Percentiles rank a stretch among this genome's conserved stretches.
phyloP scores from a whole-genome alignment of 148 eudicot genomes.

The Rhododendron griersonianum region DNA sequence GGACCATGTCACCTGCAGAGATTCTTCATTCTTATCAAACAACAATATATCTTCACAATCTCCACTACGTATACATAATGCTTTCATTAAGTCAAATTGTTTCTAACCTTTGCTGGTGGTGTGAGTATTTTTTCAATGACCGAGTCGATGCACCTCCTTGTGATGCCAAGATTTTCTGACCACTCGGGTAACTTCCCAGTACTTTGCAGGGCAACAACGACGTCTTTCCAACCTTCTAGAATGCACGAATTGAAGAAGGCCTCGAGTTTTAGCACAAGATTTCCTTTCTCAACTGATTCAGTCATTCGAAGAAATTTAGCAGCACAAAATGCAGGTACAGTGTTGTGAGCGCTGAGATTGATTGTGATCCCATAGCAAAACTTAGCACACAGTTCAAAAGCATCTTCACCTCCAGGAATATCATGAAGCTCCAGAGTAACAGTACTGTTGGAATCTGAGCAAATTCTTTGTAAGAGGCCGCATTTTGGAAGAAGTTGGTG shows the following conservation, averaged over 20 bases:
- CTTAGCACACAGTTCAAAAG: constrained; percentile 60
- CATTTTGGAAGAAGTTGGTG: constrained; percentile 43
- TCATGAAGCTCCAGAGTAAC: constrained; percentile 40
- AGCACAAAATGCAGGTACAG: constrained; percentile 51
- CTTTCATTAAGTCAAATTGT: not conserved
- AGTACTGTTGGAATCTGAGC: constrained; percentile 20
- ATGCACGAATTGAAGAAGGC: constrained; percentile 47
- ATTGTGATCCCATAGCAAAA: constrained; percentile 58
- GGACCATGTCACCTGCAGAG: constrained; percentile 55
- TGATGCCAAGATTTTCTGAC: constrained; percentile 56
- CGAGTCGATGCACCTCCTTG: constrained; percentile 54
- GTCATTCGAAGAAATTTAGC: constrained; percentile 57
- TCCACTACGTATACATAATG: not conserved
- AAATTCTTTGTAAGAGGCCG: constrained; percentile 43
- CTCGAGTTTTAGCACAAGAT: constrained; percentile 42
- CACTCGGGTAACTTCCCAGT: constrained; percentile 33
- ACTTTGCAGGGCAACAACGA: constrained; percentile 35
- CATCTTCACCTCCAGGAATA: constrained; percentile 58
- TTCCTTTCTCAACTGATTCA: constrained; percentile 46
- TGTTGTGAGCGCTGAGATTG: constrained; percentile 52
- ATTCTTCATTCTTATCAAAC: not conserved
- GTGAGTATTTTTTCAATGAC: constrained; percentile 48
- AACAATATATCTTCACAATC: not conserved
- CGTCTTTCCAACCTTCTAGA: constrained; percentile 63
- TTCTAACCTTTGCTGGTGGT: constrained; percentile 37